Base-by-base conservation (phyloP, 192 early-diverging fungal species). In the Backusella australiensis region DNA sequence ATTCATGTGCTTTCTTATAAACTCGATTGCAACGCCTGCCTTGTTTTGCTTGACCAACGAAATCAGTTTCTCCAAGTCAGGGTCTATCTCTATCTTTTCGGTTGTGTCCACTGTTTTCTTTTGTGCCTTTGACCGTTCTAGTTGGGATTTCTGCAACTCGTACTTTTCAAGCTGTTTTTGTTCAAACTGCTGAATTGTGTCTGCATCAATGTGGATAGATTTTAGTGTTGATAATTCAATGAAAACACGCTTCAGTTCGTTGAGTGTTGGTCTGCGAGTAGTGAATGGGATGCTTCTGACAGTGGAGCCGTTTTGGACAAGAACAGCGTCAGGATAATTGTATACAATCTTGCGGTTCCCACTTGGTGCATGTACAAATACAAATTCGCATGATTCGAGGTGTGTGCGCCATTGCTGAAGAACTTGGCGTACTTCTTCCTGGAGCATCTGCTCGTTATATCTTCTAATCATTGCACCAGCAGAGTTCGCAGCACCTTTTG, bases 401-500 rank as follows among this genome's bases (percentile, higher is more conserved):
- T 90, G 82, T 21, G 80, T 68, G 29, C 81, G 86, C 98, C 98
- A 99, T 21, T 88, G 80, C 1, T 70, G 75, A 36, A 98, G 63
- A 1, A 97, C 78, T 29, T 88, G 86, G 19, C 91, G 86, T n/a
- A 98, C 89, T 34, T 98, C 97, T 46, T 81, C 74, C 76, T 90
- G 85, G 8, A 99, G 82, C 34, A 87, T 89, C 53, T 87, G 87
- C 77, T 99, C 97, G 81, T 99, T 98, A 83, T 97, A 92, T 76
- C 95, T 84, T 41, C 98, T 86, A 59, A 99, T 87, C 63, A 90
- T 89, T 0, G 98, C 93, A 49, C 98, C 98, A 6, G 96, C 98
- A 29, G 95, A 90, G 76, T 94, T 89, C 29, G 95, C 89, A 29
- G 88, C 80, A 36, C 96, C 96, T 78, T 95, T 95, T 5, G 91